These are phyloP conservation scores for Pythium apleroticum DNA, from an alignment of 352 stramenopile genomes.

Conservation along the genomic window DNA sequence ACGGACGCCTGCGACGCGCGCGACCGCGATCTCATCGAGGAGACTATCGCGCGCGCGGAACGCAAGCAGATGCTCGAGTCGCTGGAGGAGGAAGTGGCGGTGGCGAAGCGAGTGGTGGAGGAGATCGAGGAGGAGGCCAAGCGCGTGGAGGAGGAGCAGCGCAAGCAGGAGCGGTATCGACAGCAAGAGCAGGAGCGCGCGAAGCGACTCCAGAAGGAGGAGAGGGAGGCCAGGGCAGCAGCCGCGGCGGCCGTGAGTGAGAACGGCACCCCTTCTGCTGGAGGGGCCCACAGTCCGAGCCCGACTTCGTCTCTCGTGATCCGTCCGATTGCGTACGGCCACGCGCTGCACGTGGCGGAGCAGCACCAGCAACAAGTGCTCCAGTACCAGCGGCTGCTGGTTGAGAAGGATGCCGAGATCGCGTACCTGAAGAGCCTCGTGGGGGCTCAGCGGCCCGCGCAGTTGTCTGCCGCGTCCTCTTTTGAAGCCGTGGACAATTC, in stretches of 20 bases:
- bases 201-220: slow-evolving; percentile 8
- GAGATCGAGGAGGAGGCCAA: slow-evolving; percentile 32
- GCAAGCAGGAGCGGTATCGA: slow-evolving; percentile 31
- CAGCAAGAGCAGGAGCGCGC: slow-evolving; percentile 31
- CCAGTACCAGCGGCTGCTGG: slow-evolving; percentile 54
- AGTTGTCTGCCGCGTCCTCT: neutral
- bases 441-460: slow-evolving; percentile 23
- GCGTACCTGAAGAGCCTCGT: slow-evolving; percentile 41
- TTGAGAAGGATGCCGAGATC: slow-evolving; percentile 74
- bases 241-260: neutral
- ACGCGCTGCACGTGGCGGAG: slow-evolving; percentile 63
- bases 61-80: slow-evolving; percentile 79
- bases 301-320: slow-evolving; percentile 54
- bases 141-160: slow-evolving; percentile 16
- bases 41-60: slow-evolving; percentile 63
- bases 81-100: slow-evolving; percentile 51
- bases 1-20: slow-evolving; percentile 37
- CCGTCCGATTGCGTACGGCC: slow-evolving; percentile 67
- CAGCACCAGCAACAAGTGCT: slow-evolving; percentile 61
- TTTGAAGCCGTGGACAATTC: neutral
- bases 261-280: neutral
- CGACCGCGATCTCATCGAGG: slow-evolving; percentile 50
- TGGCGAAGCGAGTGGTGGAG: slow-evolving; percentile 44
- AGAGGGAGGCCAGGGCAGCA: slow-evolving; percentile 1
- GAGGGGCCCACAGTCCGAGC: neutral